A percentile compares a stretch with the other conserved stretches of the same genome.
Conservation (phyloP, 1,284 basidiomycete genomes). For the Mycena citricolor region DNA sequence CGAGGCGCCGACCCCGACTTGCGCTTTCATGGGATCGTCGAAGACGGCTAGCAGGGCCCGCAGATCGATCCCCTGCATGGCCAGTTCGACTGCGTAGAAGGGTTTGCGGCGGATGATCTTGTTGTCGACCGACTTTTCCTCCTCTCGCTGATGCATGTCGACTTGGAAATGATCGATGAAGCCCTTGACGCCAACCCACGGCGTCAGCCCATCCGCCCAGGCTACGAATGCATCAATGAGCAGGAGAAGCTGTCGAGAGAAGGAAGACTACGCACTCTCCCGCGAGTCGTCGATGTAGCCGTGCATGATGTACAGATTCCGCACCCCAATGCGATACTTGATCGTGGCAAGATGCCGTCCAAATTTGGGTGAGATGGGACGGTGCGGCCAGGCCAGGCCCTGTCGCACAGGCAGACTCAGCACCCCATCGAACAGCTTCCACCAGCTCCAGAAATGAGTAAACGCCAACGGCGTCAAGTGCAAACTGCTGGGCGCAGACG, state of each 20-base stretch:
- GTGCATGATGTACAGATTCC: constrained; percentile 84
- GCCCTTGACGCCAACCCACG: constrained; percentile 84
- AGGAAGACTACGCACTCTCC: constrained; percentile 42
- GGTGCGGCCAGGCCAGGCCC: constrained; percentile 77
- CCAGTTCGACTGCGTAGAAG: constrained; percentile 91
- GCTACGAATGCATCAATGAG: constrained; percentile 37
- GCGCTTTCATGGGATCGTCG: constrained; percentile 63
- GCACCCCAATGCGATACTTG: constrained; percentile 86
- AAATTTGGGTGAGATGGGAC: constrained; percentile 84
- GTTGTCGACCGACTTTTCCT: constrained; percentile 64
- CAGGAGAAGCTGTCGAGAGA: constrained; percentile 10
- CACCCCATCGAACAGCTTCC: constrained; percentile 79
- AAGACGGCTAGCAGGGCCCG: constrained; percentile 82
- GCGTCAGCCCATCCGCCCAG: constrained; percentile 78
- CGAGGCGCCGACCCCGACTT: constrained; percentile 47
- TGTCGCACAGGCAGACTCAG: constrained; percentile 87
- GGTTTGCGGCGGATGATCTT: constrained; percentile 78
- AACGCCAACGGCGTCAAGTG: constrained; percentile 89
- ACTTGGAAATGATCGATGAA: constrained; percentile 81
- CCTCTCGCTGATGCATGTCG: constrained; percentile 91
- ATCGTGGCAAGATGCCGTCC: constrained; percentile 87
- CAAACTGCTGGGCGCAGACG: constrained; percentile 81
- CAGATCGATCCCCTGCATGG: constrained; percentile 77
- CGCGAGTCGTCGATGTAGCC: constrained; percentile 81
- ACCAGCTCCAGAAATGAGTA: constrained; percentile 93